Percentiles rank a stretch among this genome's conserved stretches.
Conservation (phyloP, 495 filamentous ascomycete genomes). For the Neurospora sp. region DNA sequence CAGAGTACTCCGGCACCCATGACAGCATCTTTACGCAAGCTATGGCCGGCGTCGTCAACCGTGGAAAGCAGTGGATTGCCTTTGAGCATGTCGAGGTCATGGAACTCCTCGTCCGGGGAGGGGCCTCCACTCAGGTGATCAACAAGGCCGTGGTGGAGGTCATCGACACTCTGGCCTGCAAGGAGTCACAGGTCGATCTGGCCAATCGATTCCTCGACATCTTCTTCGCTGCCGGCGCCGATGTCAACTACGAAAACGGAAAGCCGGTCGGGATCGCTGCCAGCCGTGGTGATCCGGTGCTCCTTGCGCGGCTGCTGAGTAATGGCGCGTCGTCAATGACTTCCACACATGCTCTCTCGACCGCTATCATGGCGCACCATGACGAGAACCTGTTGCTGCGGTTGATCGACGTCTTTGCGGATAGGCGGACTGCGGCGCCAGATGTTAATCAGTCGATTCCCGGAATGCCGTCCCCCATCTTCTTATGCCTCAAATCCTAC, state of each 20-base stretch:
- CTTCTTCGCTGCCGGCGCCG: conserved; percentile 26
- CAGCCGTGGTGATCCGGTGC: conserved; percentile 22
- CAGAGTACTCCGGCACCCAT: conserved; percentile 7
- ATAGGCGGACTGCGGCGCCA: not conserved
- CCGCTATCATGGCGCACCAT: conserved; percentile 19
- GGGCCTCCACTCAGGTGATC: conserved; percentile 23
- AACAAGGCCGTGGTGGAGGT: conserved; percentile 29
- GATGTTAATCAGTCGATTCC: conserved; percentile 16
- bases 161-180: conserved; percentile 22
- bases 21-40: conserved; percentile 14
- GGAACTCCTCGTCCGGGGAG: conserved; percentile 26
- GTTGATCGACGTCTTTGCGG: conserved; percentile 10
- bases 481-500: conserved; percentile 20
- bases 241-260: conserved; percentile 33
- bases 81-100: conserved; percentile 25
- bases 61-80: conserved; percentile 22
- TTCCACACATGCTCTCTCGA: conserved; percentile 27
- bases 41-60: conserved; percentile 9
- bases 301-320: conserved; percentile 25
- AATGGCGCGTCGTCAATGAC: conserved; percentile 22
- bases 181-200: conserved; percentile 14
- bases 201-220: conserved; percentile 23
- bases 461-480: conserved; percentile 14
- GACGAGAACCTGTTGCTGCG: conserved; percentile 3
- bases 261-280: conserved; percentile 30